phyloP scores from a whole-genome alignment of 352 stramenopile species.

The Phytopythium sindhum region DNA sequence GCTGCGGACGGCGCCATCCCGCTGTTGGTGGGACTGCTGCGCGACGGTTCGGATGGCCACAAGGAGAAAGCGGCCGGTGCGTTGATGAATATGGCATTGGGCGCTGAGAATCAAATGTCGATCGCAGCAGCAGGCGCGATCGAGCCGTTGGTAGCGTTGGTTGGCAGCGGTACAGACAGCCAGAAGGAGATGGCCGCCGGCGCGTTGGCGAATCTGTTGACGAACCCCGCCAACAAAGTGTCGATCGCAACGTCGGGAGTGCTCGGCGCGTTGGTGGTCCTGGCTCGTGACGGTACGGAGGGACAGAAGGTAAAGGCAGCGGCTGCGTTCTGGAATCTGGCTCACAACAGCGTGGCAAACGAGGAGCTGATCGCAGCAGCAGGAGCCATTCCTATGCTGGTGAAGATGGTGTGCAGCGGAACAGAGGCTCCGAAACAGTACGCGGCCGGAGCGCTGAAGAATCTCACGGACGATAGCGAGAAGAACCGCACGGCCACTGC shows the following conservation, averaged over 20 bases:
- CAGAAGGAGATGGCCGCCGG: neutral
- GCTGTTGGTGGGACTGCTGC: neutral
- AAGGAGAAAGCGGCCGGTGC: neutral
- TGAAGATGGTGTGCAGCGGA: neutral
- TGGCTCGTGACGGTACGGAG: neutral
- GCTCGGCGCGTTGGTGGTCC: neutral
- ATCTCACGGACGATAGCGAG: neutral
- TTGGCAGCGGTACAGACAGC: neutral
- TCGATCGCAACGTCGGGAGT: neutral
- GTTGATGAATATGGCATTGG: neutral
- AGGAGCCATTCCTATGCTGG: neutral
- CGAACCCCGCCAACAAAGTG: neutral
- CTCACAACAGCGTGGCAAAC: neutral
- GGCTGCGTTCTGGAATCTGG: constrained; percentile 2
- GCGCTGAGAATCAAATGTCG: neutral
- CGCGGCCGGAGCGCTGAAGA: neutral
- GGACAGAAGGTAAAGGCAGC: constrained; percentile 1
- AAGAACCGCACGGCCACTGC: neutral
- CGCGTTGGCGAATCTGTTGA: neutral
- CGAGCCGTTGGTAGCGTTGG: neutral
- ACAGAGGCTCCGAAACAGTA: neutral
- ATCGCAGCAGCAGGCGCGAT: neutral
- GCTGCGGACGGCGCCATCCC: neutral
- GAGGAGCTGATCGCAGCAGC: neutral
- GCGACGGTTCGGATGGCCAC: neutral